phyloP scores from a whole-genome alignment of 495 filamentous ascomycete species.

The Cercophora newfieldiana region DNA sequence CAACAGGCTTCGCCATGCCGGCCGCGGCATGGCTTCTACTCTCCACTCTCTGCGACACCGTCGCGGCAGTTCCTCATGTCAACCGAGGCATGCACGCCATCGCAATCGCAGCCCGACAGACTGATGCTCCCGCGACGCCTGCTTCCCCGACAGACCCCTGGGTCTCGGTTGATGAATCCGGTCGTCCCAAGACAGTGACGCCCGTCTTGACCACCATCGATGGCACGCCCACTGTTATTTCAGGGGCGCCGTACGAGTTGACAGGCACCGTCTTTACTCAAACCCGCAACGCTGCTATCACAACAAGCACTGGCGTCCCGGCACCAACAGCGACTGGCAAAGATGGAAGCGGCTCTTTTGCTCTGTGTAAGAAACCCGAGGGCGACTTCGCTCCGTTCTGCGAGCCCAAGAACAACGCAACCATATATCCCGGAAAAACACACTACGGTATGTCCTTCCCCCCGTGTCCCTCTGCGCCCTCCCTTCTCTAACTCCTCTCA shows the following conservation, averaged over 20 bases:
- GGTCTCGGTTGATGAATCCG: conserved; percentile 44
- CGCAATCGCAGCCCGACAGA: conserved; percentile 7
- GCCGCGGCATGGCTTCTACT: conserved; percentile 25
- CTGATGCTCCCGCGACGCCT: neutral
- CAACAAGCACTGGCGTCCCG: conserved; percentile 28
- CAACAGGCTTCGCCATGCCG: neutral
- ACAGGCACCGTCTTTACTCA: conserved; percentile 44
- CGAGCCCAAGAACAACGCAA: conserved; percentile 32
- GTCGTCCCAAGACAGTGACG: conserved; percentile 38
- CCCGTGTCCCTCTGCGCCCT: neutral
- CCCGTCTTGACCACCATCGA: conserved; percentile 40
- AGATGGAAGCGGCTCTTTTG: conserved; percentile 35
- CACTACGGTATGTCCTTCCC: conserved; percentile 41
- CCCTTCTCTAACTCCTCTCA: neutral
- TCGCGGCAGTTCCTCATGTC: conserved; percentile 5
- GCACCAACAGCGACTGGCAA: conserved; percentile 33
- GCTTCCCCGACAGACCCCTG: conserved; percentile 32
- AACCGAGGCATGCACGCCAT: neutral
- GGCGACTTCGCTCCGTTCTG: conserved; percentile 42
- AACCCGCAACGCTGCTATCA: conserved; percentile 32
- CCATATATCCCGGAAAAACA: conserved; percentile 34
- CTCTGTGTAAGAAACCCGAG: conserved; percentile 40
- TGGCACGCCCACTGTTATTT: conserved; percentile 41
- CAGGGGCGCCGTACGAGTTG: conserved; percentile 40
- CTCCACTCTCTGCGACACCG: conserved; percentile 1